Base-by-base conservation (phyloP, 2,329 filamentous ascomycete species). In the Tolypocladium sp. region DNA sequence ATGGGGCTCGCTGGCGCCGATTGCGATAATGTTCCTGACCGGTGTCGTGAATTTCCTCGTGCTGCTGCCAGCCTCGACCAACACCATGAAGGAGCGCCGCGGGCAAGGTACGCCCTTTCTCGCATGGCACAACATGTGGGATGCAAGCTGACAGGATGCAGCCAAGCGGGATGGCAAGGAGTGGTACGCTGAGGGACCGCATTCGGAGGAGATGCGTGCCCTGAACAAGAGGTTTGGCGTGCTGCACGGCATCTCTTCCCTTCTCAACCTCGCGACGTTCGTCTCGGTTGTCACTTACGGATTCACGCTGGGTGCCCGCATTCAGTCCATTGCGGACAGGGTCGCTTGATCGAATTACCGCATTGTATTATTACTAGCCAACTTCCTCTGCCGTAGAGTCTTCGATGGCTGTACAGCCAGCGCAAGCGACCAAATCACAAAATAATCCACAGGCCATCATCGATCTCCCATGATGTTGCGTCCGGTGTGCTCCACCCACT, bases 131-230 rank as follows among this genome's bases (percentile, higher is more conserved):
- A 13, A 2, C 4, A 53, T 35, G 49, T n/a, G 20, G 30, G 17
- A 22, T n/a, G 20, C 12, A 46, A 27, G 41, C 62, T 71, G 55
- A 71, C 44, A 56, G 35, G 53, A 12, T 58, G 51, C 61, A 86
- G 92, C 93, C 79, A 91, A 88, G 62, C 86, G 88, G 67, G 93
- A 97, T 70, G 91, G 91, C 58, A 97, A 96, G 81, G 90, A 89
- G 71, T 90, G 87, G 73, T 90, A 89, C 68, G 91, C 96, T 63
- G 77, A 83, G 57, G 82, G 86, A 1, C 90, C 91, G 44, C 90
- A 96, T 68, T 94, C 89, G 6, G 80, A 87, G 65, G 90, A 93
- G 76, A 97, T 97, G 92, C 74, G 84, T 65, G 80, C 79, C 10
- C 73, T 96, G 66, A 96, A 93, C 78, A 89, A 86, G 75, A 80